A percentile compares a stretch with the other conserved stretches of the same genome.
Conservation (phyloP, 2,329 filamentous ascomycete genomes). For the Scedosporium dehoogii region DNA sequence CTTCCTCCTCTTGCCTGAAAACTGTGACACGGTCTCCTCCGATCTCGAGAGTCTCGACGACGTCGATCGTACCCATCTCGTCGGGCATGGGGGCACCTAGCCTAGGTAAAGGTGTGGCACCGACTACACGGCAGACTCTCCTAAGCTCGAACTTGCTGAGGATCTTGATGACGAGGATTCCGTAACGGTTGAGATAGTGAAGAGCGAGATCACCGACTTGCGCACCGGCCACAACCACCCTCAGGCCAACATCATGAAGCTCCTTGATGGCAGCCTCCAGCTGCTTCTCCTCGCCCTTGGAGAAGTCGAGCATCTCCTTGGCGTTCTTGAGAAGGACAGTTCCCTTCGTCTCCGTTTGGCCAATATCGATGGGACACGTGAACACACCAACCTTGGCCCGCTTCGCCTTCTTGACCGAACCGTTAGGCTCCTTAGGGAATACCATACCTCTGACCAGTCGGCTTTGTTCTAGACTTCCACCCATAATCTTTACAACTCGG, state of each 20-base stretch:
- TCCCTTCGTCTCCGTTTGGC: slow-evolving; percentile 97
- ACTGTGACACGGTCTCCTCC: slow-evolving; percentile 96
- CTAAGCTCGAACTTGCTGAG: slow-evolving; percentile 97
- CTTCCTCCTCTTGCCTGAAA: slow-evolving; percentile 91
- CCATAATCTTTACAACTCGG: slow-evolving; percentile 99
- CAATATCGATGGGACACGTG: slow-evolving; percentile 90
- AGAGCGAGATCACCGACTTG: slow-evolving; percentile 93
- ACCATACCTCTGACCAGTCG: slow-evolving; percentile 97
- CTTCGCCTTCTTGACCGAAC: slow-evolving; percentile 76
- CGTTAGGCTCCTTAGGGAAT: slow-evolving; percentile 91
- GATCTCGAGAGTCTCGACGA: slow-evolving; percentile 96
- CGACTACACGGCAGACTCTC: slow-evolving; percentile 88
- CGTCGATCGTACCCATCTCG: slow-evolving; percentile 90
- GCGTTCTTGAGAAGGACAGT: slow-evolving; percentile 95
- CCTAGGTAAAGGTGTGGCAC: slow-evolving; percentile 89
- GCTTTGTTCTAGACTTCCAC: slow-evolving; percentile 87
- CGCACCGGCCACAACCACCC: slow-evolving; percentile 84
- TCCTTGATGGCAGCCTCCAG: slow-evolving; percentile 90
- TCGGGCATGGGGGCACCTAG: slow-evolving; percentile 99
- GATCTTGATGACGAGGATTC: slow-evolving; percentile 92
- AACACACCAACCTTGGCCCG: slow-evolving; percentile 96
- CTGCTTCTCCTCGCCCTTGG: slow-evolving; percentile 89
- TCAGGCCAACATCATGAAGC: slow-evolving; percentile 83
- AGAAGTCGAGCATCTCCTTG: slow-evolving; percentile 98
- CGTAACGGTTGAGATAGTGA: slow-evolving; percentile 96